Evolutionary conservation across 2,329 filamentous ascomycete species (phyloP), one percentile per base, ranked within the genome.

Genomic region (Calonectria montana): DNA sequence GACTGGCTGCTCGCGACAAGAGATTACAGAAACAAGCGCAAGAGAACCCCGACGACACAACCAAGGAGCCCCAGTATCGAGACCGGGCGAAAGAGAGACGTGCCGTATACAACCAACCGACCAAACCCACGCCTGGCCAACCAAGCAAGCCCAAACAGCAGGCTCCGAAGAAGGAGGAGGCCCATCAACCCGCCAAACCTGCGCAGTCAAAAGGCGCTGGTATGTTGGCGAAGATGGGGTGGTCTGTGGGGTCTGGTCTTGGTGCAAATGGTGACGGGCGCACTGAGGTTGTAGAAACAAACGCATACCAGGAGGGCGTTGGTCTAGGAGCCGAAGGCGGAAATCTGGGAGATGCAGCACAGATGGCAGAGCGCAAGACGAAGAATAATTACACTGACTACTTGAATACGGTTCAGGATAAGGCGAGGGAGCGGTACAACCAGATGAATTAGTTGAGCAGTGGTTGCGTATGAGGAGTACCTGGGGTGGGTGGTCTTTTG

Each of bases 171-270:
- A 37, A 66, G 27, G 78, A 80, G 5, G 77, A 77, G 16, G 63
- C 53, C 3, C 70, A 75, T 8, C 71, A 71, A 15, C 66, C 77
- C 3, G 55, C 71, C 13, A 80, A 79, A 37, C 82, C 86, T 8
- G 80, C 81, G 62, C 83, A 86, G 71, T 91, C 90, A 41, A 94
- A 92, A 81, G 92, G 92, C 15, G 91, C 91, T 0, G 90, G 90
- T 3, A 87, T 94, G 79, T 85, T 94, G 45, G 90, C 91, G 45
- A 94, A 94, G 85, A 93, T 94, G 90, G 93, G 93, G 29, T 94
- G 92, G 92, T 90, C 85, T 25, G 85, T 87, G 1, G 92, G 93
- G 10, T 86, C 88, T 69, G 92, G 93, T 0, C 85, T 94, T 4
- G 93, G 93, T 2, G 91, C 89, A 0, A 87, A 89, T 55, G 91